A percentile compares a stretch with the other conserved stretches of the same genome.
Evolutionary conservation across 1,284 basidiomycete species (phyloP).

Genomic region (Puccinia hordei): DNA sequence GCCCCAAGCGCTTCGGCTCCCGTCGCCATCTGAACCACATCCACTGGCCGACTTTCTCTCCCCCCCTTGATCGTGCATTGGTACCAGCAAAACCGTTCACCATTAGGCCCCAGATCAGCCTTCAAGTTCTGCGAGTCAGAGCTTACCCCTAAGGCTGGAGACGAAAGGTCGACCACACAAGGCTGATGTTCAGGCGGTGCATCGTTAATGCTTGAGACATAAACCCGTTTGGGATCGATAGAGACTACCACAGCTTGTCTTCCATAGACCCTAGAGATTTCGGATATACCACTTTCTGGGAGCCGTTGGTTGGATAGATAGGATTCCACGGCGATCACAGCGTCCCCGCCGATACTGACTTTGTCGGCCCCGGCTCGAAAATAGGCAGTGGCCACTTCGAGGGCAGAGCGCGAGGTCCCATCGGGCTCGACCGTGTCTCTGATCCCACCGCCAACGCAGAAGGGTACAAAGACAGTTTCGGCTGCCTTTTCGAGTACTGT

Average conservation of each 20-base stretch:
- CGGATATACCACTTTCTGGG: conserved; percentile 78
- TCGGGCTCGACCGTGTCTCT: conserved; percentile 95
- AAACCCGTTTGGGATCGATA: conserved; percentile 88
- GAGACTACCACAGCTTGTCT: conserved; percentile 96
- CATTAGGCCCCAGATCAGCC: conserved; percentile 65
- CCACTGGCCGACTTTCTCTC: conserved; percentile 81
- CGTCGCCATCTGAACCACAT: conserved; percentile 84
- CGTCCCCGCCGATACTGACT: conserved; percentile 69
- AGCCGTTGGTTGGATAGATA: conserved; percentile 47
- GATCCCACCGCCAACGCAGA: conserved; percentile 98
- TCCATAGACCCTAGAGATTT: conserved; percentile 88
- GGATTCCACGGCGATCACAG: conserved; percentile 55
- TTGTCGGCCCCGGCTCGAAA: conserved; percentile 98
- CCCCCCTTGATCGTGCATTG: conserved; percentile 96
- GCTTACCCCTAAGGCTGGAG: conserved; percentile 54
- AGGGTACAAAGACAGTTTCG: conserved; percentile 89
- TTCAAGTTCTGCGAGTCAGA: conserved; percentile 50
- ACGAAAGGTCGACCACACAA: conserved; percentile 70
- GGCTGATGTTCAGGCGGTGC: conserved; percentile 67
- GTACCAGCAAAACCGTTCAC: conserved; percentile 90
- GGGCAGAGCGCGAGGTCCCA: conserved; percentile 78
- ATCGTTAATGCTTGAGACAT: conserved; percentile 68
- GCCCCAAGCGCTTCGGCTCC: conserved; percentile 88
- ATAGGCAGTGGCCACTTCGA: conserved; percentile 93
- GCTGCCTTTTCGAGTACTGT: conserved; percentile 88